Evolutionary conservation across 73 alveolate species (phyloP).

Genomic region (Uronychia binucleata): DNA sequence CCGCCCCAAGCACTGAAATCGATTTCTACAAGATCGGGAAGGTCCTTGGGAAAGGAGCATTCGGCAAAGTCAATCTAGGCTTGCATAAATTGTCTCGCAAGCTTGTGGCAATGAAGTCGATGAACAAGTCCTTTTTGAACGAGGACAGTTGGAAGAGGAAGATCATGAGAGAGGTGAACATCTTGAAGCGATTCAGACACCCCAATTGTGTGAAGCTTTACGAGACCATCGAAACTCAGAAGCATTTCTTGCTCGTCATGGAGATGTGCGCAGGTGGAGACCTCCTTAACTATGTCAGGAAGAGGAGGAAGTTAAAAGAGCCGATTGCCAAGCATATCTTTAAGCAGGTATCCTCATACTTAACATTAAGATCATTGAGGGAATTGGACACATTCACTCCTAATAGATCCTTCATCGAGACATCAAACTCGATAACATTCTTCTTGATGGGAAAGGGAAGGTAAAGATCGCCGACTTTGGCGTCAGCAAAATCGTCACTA

Average conservation of each 20-base stretch:
- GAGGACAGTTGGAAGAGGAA: constrained; percentile 56
- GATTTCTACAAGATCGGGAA: constrained; percentile 44
- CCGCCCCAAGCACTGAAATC: not conserved
- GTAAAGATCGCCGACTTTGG: constrained; percentile 93
- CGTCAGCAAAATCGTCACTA: constrained; percentile 76
- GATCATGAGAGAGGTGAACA: constrained; percentile 87
- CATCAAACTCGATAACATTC: constrained; percentile 87
- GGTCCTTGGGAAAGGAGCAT: constrained; percentile 96
- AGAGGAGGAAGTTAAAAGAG: constrained; percentile 84
- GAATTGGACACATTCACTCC: constrained; percentile 77
- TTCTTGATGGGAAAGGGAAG: constrained; percentile 70
- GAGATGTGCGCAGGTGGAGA: constrained; percentile 91
- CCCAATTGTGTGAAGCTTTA: constrained; percentile 80
- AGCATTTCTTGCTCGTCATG: constrained; percentile 85
- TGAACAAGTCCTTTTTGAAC: constrained; percentile 43
- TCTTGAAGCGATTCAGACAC: constrained; percentile 88
- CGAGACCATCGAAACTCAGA: constrained; percentile 85
- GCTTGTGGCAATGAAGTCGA: constrained; percentile 63
- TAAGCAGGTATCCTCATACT: constrained; percentile 54
- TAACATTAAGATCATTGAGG: constrained; percentile 64
- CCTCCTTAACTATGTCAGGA: constrained; percentile 81
- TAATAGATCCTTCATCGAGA: constrained; percentile 83
- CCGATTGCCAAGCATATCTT: constrained; percentile 76
- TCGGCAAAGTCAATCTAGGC: constrained; percentile 88
- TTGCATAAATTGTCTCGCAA: constrained; percentile 55